Evolutionary conservation across 2,329 filamentous ascomycete genomes (phyloP), one percentile per base, ranked within the genome.

Genomic region (Juglanconis juglandina): DNA sequence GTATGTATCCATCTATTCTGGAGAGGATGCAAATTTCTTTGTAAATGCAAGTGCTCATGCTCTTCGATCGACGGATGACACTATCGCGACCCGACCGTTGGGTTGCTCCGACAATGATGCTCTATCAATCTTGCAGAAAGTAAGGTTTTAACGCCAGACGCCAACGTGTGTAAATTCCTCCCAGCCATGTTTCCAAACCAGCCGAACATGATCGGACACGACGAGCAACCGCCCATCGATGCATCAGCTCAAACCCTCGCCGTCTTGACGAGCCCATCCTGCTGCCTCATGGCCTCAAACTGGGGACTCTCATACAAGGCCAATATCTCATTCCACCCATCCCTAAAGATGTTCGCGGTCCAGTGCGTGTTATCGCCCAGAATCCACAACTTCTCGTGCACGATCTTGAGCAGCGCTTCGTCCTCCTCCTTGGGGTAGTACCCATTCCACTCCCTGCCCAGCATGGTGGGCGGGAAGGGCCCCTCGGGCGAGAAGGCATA

Each of bases 321-420:
- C 46, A 63, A 17, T 11, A 63, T 34, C 24, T 61, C 58, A 13
- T 54, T 53, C 61, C 61, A 61, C 37, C 58, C 61, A 5, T 49
- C 53, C 11, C 11, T 44, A 33, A 60, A 60, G 7, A 61, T 60
- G 11, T 51, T 48, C 53, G 47, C 60, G 8, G 53, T 60, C 61
- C 61, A 63, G 5, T 37, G 39, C n/a, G 52, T 50, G 3, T 33
- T 17, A 11, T 57, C 58, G 6, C 53, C 53, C 3, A 54, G 37
- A 32, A 57, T 58, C 61, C 61, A 63, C 24, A 63, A 51, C 58
- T 63, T 63, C 39, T 63, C 61, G 14, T 63, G 61, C 4, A 63
- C 61, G 8, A 63, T 32, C 14, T 55, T 46, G 24, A 63, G 34
- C 10, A 60, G 1, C 10, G 46, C 48, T 41, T 61, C 44, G 53